Evolutionary conservation across 768 basidiomycete genomes (phyloP).

Genomic region (Tylopilus rubrobrunneus): DNA sequence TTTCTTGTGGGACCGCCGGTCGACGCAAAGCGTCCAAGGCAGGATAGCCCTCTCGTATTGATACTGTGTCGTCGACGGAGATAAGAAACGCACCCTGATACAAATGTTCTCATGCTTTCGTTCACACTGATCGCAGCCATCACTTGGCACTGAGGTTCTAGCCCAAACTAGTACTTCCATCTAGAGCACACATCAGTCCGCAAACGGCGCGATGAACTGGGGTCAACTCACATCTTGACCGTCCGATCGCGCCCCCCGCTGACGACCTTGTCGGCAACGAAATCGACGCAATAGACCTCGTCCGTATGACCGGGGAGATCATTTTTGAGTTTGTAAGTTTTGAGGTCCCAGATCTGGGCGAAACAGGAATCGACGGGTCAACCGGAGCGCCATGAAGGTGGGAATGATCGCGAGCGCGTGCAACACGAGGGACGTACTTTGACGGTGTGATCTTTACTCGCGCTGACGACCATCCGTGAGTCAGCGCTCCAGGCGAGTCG

Average conservation of each 20-base stretch:
- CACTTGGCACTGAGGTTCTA: background rate
- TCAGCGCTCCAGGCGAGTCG: constrained; percentile 95
- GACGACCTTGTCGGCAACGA: constrained; percentile 98
- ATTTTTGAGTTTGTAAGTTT: constrained; percentile 90
- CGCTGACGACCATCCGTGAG: constrained; percentile 85
- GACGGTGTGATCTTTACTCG: constrained; percentile 93
- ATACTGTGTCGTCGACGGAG: background rate
- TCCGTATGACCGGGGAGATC: constrained; percentile 97
- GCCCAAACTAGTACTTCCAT: constrained; percentile 32
- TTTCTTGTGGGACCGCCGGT: background rate
- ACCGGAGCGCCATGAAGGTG: background rate
- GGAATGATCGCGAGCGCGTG: background rate
- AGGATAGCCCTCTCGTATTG: background rate
- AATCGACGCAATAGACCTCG: constrained; percentile 98
- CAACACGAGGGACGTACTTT: constrained; percentile 54
- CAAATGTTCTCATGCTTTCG: background rate
- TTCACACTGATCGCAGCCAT: background rate
- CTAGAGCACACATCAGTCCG: constrained; percentile 11
- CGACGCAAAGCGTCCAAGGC: background rate
- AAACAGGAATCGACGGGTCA: background rate
- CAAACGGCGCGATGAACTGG: background rate
- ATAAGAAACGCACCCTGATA: background rate
- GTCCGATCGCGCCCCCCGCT: constrained; percentile 92
- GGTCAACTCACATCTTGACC: constrained; percentile 79
- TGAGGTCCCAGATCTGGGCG: constrained; percentile 86